These are phyloP conservation scores for Ambrosiella cleistominuta DNA, from an alignment of 2,329 filamentous ascomycete genomes.

Conservation along the genomic window DNA sequence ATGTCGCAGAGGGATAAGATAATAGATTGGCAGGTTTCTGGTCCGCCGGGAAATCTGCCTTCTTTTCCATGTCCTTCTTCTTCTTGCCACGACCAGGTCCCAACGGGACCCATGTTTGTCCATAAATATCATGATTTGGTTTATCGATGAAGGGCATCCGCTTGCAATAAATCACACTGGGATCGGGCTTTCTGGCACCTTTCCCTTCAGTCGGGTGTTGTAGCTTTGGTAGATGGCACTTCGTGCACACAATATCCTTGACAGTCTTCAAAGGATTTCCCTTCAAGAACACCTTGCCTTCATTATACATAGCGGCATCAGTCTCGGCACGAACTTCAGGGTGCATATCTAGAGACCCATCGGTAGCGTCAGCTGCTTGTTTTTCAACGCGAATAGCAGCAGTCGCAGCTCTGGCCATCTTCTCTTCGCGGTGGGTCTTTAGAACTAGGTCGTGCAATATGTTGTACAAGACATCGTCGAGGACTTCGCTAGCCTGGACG, in stretches of 20 bases:
- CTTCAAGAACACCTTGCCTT: constrained; percentile 50
- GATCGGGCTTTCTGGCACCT: constrained; percentile 47
- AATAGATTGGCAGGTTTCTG: constrained; percentile 43
- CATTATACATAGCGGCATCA: constrained; percentile 51
- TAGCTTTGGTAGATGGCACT: constrained; percentile 57
- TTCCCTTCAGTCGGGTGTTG: constrained; percentile 56
- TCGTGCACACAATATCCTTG: constrained; percentile 53
- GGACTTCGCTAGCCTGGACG: constrained; percentile 41
- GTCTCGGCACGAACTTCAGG: constrained; percentile 44
- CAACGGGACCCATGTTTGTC: constrained; percentile 61
- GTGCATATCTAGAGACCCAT: constrained; percentile 35
- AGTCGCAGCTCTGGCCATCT: constrained; percentile 50
- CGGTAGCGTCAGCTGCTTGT: constrained; percentile 36
- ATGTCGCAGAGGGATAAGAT: constrained; percentile 47
- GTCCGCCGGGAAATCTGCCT: constrained; percentile 31
- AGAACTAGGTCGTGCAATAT: constrained; percentile 59
- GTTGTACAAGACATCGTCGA: constrained; percentile 62
- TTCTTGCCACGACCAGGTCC: constrained; percentile 56
- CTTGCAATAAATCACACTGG: constrained; percentile 57
- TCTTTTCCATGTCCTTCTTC: constrained; percentile 60
- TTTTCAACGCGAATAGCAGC: constrained; percentile 49
- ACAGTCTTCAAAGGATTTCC: constrained; percentile 56
- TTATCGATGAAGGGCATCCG: constrained; percentile 62
- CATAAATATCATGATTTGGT: constrained; percentile 63
- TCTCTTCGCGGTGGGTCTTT: constrained; percentile 62